Evolutionary conservation across 2,329 filamentous ascomycete genomes (phyloP).

Genomic region (Pleomassaria siparia): DNA sequence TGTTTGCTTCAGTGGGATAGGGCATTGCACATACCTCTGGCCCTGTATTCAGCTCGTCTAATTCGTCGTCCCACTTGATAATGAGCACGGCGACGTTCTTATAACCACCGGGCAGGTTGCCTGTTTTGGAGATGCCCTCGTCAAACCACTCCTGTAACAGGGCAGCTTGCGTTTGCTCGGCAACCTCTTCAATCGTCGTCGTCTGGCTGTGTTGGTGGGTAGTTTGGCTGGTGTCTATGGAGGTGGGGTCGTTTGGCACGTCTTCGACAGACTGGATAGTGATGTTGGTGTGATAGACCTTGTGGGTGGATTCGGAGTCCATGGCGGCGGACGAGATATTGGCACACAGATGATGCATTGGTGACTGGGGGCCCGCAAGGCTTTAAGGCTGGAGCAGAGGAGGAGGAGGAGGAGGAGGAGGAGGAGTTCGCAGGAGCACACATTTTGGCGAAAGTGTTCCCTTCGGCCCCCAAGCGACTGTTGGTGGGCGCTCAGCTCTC

Average conservation of each 20-base stretch:
- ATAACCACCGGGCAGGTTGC: conserved; percentile 37
- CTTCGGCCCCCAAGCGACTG: conserved; percentile 34
- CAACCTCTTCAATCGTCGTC: conserved; percentile 15
- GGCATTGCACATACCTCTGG: conserved; percentile 26
- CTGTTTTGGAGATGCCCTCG: conserved; percentile 28
- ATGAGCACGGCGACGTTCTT: conserved; percentile 39
- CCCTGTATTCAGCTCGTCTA: conserved; percentile 39
- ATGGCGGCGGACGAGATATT: conserved; percentile 9
- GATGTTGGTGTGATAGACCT: conserved; percentile 30
- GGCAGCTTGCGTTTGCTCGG: conserved; percentile 18
- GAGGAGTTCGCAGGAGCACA: conserved; percentile 17
- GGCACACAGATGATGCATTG: conserved; percentile 17
- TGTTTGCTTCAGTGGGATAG: too few relatives aligned
- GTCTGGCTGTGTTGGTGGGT: conserved; percentile 7
- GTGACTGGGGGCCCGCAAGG: conserved; percentile 8
- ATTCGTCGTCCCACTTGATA: conserved; percentile 37
- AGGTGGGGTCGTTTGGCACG: conserved; percentile 8
- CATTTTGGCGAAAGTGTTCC: conserved; percentile 17
- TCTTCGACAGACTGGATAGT: conserved; percentile 23
- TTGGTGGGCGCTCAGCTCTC: conserved; percentile 10
- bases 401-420: conserved; percentile 7
- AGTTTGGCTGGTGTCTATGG: background rate
- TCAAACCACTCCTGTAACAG: conserved; percentile 39
- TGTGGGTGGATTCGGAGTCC: conserved; percentile 18
- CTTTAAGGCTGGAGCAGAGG: conserved; percentile 19